Conservation (phyloP, 2,329 filamentous ascomycete genomes). For the Aspergillus sp. region DNA sequence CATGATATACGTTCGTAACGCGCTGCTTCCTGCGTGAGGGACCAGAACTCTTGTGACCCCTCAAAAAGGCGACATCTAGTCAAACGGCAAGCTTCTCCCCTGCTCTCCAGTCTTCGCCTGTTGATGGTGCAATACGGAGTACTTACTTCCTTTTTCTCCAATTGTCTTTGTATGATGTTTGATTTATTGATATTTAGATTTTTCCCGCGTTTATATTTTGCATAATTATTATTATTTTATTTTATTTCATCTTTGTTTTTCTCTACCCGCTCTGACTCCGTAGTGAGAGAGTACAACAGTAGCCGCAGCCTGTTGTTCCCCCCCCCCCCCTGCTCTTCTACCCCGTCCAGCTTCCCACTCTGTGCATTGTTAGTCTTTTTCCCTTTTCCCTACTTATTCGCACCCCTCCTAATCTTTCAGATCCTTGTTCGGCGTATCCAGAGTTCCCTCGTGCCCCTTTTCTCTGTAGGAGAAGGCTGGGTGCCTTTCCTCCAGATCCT, state of each 20-base stretch:
- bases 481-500: slow-evolving; percentile 14
- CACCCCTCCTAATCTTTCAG: slow-evolving; percentile 14
- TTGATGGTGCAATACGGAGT: slow-evolving; percentile 1
- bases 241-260: slow-evolving; percentile 2
- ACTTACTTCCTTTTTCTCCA: slow-evolving; percentile 5
- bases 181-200: background rate
- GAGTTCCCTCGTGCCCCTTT: slow-evolving; percentile 14
- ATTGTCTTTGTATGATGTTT: background rate
- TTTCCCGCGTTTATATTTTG: slow-evolving; percentile 5
- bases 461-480: slow-evolving; percentile 8
- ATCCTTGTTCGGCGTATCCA: slow-evolving; percentile 14
- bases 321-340: slow-evolving; percentile 13
- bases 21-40: slow-evolving; percentile 18
- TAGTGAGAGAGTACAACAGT: slow-evolving; percentile 23
- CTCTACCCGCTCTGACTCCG: slow-evolving; percentile 10
- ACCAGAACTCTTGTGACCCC: slow-evolving; percentile 9
- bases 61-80: slow-evolving; percentile 7
- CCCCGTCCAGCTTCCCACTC: slow-evolving; percentile 16
- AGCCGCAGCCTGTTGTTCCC: slow-evolving; percentile 23
- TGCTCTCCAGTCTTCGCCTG: background rate
- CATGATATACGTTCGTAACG: slow-evolving; percentile 18
- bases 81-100: slow-evolving; percentile 14
- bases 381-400: slow-evolving; percentile 5
- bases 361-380: slow-evolving; percentile 19
- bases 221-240: background rate